Percentiles rank a stretch among this genome's conserved stretches.
Conservation (phyloP, 345 rosid species). For the Streptanthus diversifolius region DNA sequence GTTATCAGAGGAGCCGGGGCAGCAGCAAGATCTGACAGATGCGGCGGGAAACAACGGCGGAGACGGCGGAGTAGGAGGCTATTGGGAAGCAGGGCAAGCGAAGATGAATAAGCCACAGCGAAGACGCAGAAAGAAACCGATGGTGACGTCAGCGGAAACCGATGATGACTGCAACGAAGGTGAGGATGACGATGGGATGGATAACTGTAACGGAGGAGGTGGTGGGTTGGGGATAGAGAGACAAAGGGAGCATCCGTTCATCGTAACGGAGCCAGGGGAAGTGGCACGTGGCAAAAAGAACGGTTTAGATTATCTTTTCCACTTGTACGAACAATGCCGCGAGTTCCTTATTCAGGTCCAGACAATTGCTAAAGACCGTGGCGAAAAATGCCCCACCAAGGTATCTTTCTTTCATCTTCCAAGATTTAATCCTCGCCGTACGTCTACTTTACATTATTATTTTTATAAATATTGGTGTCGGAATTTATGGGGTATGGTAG, state of each 20-base stretch:
- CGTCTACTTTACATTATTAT: background rate
- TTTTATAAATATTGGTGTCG: slow-evolving; percentile 1
- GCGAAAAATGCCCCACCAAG: slow-evolving; percentile 98
- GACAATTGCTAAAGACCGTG: slow-evolving; percentile 84
- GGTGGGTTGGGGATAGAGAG: slow-evolving; percentile 55
- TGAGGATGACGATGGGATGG: slow-evolving; percentile 41
- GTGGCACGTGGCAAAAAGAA: slow-evolving; percentile 99
- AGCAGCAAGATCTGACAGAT: slow-evolving; percentile 52
- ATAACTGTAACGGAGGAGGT: slow-evolving; percentile 45
- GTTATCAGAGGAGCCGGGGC: slow-evolving; percentile 80
- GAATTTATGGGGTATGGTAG: slow-evolving; percentile 27
- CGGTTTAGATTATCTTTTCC: slow-evolving; percentile 98
- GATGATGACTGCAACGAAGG: slow-evolving; percentile 39
- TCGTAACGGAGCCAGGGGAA: slow-evolving; percentile 99
- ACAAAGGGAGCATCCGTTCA: slow-evolving; percentile 97
- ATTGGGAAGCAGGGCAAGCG: slow-evolving; percentile 51
- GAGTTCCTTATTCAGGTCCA: slow-evolving; percentile 94
- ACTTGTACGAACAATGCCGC: slow-evolving; percentile 94
- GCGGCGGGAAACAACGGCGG: slow-evolving; percentile 50
- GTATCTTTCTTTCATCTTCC: slow-evolving; percentile 33
- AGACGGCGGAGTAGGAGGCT: slow-evolving; percentile 46
- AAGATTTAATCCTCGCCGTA: slow-evolving; percentile 22
- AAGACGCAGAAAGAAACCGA: slow-evolving; percentile 44
- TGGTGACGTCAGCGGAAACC: slow-evolving; percentile 33
- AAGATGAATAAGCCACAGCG: slow-evolving; percentile 37